Conservation (phyloP, 768 basidiomycete species). For the Trametes elegans region DNA sequence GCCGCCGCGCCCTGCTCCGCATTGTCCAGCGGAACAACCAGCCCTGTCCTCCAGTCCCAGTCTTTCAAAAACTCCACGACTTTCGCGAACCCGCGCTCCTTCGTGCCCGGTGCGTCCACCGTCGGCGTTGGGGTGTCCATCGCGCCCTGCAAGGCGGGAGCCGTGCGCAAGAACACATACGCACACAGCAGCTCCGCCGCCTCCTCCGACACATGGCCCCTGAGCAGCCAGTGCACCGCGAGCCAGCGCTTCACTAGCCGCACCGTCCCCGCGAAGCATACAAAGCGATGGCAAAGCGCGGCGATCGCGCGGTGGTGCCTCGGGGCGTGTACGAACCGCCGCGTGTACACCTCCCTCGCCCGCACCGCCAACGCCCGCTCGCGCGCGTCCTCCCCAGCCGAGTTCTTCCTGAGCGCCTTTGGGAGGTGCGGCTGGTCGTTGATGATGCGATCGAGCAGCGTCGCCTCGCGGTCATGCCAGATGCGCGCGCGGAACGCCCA, state of each 20-base stretch:
- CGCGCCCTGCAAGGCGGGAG: constrained; percentile 26
- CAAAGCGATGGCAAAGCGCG: constrained; percentile 72
- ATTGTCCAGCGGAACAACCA: constrained; percentile 72
- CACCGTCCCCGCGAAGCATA: constrained; percentile 81
- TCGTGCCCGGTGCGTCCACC: constrained; percentile 62
- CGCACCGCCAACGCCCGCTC: constrained; percentile 55
- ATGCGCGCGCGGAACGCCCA: constrained; percentile 86
- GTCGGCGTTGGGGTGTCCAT: constrained; percentile 36
- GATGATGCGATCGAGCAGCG: constrained; percentile 69
- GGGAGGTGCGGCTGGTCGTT: constrained; percentile 39
- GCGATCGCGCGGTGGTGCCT: constrained; percentile 83
- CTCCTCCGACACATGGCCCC: constrained; percentile 70
- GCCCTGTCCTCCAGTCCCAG: constrained; percentile 80
- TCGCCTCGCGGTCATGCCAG: constrained; percentile 84
- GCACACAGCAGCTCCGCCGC: constrained; percentile 86
- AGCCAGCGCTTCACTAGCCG: constrained; percentile 93
- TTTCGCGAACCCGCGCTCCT: constrained; percentile 75
- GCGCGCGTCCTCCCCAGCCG: constrained; percentile 30
- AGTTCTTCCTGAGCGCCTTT: constrained; percentile 21
- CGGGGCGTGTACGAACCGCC: constrained; percentile 78
- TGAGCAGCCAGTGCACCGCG: constrained; percentile 83
- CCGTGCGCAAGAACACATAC: constrained; percentile 64
- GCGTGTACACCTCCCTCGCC: constrained; percentile 57
- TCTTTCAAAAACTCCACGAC: constrained; percentile 71
- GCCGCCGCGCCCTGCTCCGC: constrained; percentile 38